A percentile compares a stretch with the other conserved stretches of the same genome.
Conservation (phyloP, 257 asterid species). For the Nicotiana otophora region DNA sequence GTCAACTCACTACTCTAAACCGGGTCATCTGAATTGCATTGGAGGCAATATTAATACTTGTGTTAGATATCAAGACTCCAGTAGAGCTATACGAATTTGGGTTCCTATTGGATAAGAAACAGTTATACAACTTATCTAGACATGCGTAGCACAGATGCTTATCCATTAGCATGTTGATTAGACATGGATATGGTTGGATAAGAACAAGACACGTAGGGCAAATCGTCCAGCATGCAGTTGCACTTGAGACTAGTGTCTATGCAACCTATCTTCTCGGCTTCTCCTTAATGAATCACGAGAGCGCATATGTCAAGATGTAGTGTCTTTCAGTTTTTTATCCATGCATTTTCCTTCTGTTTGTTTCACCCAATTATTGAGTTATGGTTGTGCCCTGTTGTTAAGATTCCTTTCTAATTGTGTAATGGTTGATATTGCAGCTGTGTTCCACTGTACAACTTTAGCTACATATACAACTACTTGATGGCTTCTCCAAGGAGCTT, state of each 20-base stretch:
- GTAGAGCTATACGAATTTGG: neutral
- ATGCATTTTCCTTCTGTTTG: neutral
- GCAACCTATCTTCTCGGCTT: neutral
- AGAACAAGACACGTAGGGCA: neutral
- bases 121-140: neutral
- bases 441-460: slow-evolving; percentile 90
- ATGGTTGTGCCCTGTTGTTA: neutral
- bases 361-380: neutral
- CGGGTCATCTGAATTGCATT: neutral
- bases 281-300: neutral
- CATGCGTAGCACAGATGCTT: neutral
- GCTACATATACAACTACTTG: slow-evolving; percentile 67
- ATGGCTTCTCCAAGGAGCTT: slow-evolving; percentile 86
- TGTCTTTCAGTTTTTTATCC: neutral
- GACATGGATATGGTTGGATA: neutral
- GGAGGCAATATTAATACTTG: neutral
- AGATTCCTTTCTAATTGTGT: slow-evolving; percentile 23
- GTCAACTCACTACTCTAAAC: neutral
- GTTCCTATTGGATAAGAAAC: neutral
- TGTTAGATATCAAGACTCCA: neutral
- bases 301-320: neutral
- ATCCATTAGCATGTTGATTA: neutral
- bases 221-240: neutral
- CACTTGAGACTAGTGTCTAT: neutral
- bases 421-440: slow-evolving; percentile 58